Evolutionary conservation across 2,329 filamentous ascomycete species (phyloP), one percentile per base, ranked within the genome.

Genomic region (Penicillium corylophilum): DNA sequence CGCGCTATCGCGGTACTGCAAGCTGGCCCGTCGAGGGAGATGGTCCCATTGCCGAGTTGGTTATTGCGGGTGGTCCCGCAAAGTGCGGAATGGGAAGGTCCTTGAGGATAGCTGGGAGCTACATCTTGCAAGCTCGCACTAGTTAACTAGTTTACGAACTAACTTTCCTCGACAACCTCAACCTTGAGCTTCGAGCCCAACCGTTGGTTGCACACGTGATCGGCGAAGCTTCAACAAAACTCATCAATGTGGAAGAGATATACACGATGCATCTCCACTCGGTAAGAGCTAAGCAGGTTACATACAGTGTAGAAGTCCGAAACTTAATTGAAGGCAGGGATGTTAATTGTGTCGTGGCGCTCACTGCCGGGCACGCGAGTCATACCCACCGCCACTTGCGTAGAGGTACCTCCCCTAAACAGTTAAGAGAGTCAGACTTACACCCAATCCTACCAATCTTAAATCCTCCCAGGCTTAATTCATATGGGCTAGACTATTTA

Each of bases 21-120:
- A 28, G 26, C 26, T 28, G 26, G 26, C 26, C 12, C 26, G 26
- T 8, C 26, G 18, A 10, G n/a, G 31, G 5, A 18, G 16, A 12
- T n/a, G 48, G 42, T 48, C 33, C 48, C 46, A 47, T 46, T 9
- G 35, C 26, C 38, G 38, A 42, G 50, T 48, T 33, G 50, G 29
- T 42, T 50, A 31, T 20, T 48, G 48, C 54, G 48, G 54, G 50
- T 54, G 51, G 54, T 54, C 48, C 51, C 48, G 42, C 18, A 16
- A 24, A 35, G 39, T 33, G 40, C 38, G n/a, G 48, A 26, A 39
- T 44, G 31, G 50, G 12, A 51, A 38, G 40, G 13, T 43, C 38
- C 9, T 23, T 38, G n/a, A 23, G 20, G 36, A 39, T 29, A 31
- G 12, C 26, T 39, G 38, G 18, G 26, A 45, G 29, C n/a, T 16